These are phyloP conservation scores for Diaporthe sp. DNA, from an alignment of 2,329 filamentous ascomycete species.

Conservation along the genomic window DNA sequence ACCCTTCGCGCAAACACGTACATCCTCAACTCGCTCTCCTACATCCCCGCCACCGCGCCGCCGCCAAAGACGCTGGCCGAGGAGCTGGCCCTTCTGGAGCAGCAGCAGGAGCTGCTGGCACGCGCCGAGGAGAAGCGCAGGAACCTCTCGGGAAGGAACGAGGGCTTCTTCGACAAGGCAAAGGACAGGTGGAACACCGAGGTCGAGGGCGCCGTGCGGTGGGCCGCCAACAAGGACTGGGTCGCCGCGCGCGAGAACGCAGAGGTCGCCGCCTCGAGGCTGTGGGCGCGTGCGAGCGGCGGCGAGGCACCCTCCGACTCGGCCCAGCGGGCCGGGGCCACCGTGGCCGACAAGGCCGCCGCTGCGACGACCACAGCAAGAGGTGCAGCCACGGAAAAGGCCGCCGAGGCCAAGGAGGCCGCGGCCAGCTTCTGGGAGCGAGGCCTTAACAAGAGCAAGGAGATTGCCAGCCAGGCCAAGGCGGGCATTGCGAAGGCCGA, in stretches of 20 bases:
- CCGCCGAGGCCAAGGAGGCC: slow-evolving; percentile 54
- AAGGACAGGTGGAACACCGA: slow-evolving; percentile 87
- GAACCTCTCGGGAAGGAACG: slow-evolving; percentile 48
- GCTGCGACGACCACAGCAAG: slow-evolving; percentile 45
- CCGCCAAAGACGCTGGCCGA: slow-evolving; percentile 54
- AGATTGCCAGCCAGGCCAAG: slow-evolving; percentile 56
- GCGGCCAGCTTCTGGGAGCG: slow-evolving; percentile 56
- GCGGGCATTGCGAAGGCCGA: slow-evolving; percentile 53
- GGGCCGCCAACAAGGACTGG: slow-evolving; percentile 78
- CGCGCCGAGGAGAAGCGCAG: slow-evolving; percentile 30
- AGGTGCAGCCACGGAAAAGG: slow-evolving; percentile 45
- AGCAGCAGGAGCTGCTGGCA: slow-evolving; percentile 41
- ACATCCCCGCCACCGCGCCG: slow-evolving; percentile 57
- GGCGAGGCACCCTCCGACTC: slow-evolving; percentile 53
- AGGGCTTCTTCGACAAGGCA: slow-evolving; percentile 73
- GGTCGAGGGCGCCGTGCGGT: slow-evolving; percentile 75
- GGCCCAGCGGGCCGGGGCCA: slow-evolving; percentile 47
- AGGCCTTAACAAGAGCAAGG: slow-evolving; percentile 58
- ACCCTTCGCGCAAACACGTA: slow-evolving; percentile 70
- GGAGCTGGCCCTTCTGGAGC: slow-evolving; percentile 41
- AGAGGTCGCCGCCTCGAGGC: slow-evolving; percentile 62
- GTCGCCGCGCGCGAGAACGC: slow-evolving; percentile 70
- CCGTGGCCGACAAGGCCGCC: slow-evolving; percentile 38
- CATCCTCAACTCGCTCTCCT: slow-evolving; percentile 67
- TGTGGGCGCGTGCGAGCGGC: slow-evolving; percentile 59